Evolutionary conservation across 371 early-diverging fungal genomes (phyloP), one percentile per base, ranked within the genome.

Genomic region (Mucor indicus): DNA sequence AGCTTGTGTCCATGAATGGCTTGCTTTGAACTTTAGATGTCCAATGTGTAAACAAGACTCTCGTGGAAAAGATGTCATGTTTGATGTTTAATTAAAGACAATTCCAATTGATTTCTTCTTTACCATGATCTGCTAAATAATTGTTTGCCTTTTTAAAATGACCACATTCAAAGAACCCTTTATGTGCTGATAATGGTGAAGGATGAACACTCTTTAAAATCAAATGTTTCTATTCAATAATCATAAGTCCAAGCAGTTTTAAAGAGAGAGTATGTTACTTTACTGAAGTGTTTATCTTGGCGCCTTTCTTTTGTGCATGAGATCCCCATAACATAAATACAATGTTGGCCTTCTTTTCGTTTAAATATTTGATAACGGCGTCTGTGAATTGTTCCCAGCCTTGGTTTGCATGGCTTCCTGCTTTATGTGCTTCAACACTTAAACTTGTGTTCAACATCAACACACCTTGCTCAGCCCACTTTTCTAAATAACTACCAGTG

Each of bases 241-340:
- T n/a, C n/a, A n/a, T n/a, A n/a, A n/a, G n/a, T n/a, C n/a, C n/a
- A n/a, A n/a, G n/a, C n/a, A n/a, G n/a, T n/a, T n/a, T n/a, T 22
- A 43, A 3, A 15, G n/a, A 12, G 20, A 21, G 27, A 10, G 2
- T 25, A 10, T 29, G 1, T 23, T 32, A 40, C 35, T 16, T 55
- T 73, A 83, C 85, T 41, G 69, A 68, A 52, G 79, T 73, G 25
- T 77, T 50, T 23, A 89, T 79, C 25, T 57, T 56, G 0, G 69
- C 61, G 6, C 83, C 85, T 45, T 92, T 90, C 67, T 86, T 83
- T 53, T 90, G 87, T 10, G 97, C 96, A 66, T 86, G 79, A 4
- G 63, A 55, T n/a, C 99, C 99, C 98, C 99, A 55, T n/a, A 98
- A 79, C 71, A 99, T 84, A 72, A 99, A 99, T 31, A 98, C 99